Base-by-base conservation (phyloP, 805 yeast species). In the Babjeviella inositovora region DNA sequence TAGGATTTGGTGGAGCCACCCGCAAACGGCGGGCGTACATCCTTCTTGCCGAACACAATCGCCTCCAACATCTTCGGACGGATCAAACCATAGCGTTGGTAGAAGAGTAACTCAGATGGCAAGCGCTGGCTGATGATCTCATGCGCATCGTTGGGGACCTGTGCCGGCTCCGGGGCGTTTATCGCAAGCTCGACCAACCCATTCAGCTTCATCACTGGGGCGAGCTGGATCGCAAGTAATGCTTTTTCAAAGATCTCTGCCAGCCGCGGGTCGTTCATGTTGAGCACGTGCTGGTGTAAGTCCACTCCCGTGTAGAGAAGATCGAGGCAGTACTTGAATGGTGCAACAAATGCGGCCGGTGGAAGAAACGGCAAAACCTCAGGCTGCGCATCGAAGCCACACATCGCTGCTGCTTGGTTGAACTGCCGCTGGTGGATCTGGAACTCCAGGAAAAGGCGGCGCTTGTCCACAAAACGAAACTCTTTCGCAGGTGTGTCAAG, bases 61-160 rank as follows among this genome's bases (percentile, higher is more conserved):
- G 82, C 66, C 31, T 74, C 76, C 19, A 75, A 58, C 13, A 80
- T 43, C 27, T 69, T 70, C 5, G 73, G 49, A 6, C 72, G 65
- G 8, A 76, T 50, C 13, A 85, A 41, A 2, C 96, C 97, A 28
- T 76, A 45, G 1, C 92, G 74, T 39, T 69, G 69, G 45, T 82
- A 90, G 41, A 74, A 84, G 38, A 68, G 74, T 19, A 76, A 58
- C 47, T 85, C 97, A 25, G 81, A 77, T 2, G 96, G 92, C 24
- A 90, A 54, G 39, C 85, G 66, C 43, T 77, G 81, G 7, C 92
- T 82, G 23, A 90, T 60, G 22, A 84, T 64, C 21, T 73, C 84
- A 41, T 80, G 90, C 8, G 80, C 53, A 43, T 84, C 93, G 30
- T 68, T 65, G 4, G 97, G 96, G 22, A 75, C 49, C 25, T 50